Evolutionary conservation across 495 filamentous ascomycete species (phyloP), one percentile per base, ranked within the genome.

Genomic region (Penicillium arizonense): DNA sequence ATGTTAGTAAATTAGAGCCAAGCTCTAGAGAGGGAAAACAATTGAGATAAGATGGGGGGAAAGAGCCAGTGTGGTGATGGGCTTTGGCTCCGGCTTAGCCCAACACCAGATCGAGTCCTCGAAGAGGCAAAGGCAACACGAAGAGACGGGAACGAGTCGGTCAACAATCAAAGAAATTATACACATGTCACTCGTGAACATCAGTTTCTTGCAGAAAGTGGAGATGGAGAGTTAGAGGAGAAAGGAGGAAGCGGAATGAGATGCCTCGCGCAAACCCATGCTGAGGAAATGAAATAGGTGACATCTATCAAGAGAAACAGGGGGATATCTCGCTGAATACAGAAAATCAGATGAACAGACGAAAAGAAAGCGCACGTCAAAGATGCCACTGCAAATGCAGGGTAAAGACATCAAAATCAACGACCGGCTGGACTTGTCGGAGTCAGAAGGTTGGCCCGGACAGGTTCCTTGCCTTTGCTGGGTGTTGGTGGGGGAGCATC

Each of bases 111-210:
- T 30, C 28, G 28, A 30, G 28, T 30, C 28, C 28, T 30, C 28
- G 7, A 30, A 30, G 10, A 33, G 12, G 34, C 13, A 47, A 48
- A 50, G 21, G 16, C 16, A 43, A 59, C 35, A 56, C 24, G 44
- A 52, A 36, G 52, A 58, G 48, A 51, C 53, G 52, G 53, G 52
- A 49, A 50, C 33, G 47, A 13, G 32, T 47, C 53, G 59, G 51
- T 56, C 55, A 50, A 44, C 55, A 56, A n/a, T 53, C 57, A 50
- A 55, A 51, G 34, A 50, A 61, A 62, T 61, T 53, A 69, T 58
- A 69, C 61, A 67, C 57, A 64, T 64, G 65, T 75, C 67, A 72
- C 59, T 72, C 68, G 49, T 74, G 62, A 70, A 65, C 62, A 68
- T 66, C 62, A 70, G 53, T 62, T 58, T 70, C 54, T 48, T 39